A percentile compares a stretch with the other conserved stretches of the same genome.
Evolutionary conservation across 345 rosid species (phyloP).

Genomic region (Alliaria petiolata): DNA sequence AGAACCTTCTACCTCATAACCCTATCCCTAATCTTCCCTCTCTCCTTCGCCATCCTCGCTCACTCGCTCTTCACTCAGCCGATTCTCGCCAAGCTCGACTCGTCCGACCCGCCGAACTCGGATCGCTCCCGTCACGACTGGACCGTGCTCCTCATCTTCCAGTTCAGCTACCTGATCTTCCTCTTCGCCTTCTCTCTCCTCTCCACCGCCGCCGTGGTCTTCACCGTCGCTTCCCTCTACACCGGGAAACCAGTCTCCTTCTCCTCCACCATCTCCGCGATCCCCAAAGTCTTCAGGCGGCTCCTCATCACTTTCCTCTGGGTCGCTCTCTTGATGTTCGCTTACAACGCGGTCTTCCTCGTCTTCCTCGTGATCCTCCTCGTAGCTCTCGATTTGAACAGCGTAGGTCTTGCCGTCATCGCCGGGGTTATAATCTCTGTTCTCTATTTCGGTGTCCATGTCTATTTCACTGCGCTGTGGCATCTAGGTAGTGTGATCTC

Average conservation of each 20-base stretch:
- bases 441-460: slow-evolving; percentile 70
- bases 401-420: slow-evolving; percentile 40
- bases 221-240: slow-evolving; percentile 94
- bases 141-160: slow-evolving; percentile 65
- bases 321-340: slow-evolving; percentile 68
- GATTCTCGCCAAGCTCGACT: slow-evolving; percentile 39
- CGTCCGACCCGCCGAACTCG: slow-evolving; percentile 28
- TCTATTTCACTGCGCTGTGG: slow-evolving; percentile 94
- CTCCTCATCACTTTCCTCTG: slow-evolving; percentile 78
- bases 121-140: slow-evolving; percentile 66
- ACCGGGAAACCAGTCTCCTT: slow-evolving; percentile 83
- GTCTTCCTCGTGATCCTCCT: slow-evolving; percentile 48
- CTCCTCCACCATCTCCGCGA: slow-evolving; percentile 70
- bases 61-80: slow-evolving; percentile 90
- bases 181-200: slow-evolving; percentile 95
- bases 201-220: slow-evolving; percentile 95
- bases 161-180: slow-evolving; percentile 79
- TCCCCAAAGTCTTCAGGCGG: slow-evolving; percentile 81
- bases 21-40: slow-evolving; percentile 68
- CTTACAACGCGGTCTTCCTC: slow-evolving; percentile 58
- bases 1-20: slow-evolving; percentile 66
- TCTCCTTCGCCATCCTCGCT: slow-evolving; percentile 81
- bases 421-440: slow-evolving; percentile 43
- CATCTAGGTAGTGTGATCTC: slow-evolving; percentile 96
- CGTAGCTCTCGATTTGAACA: slow-evolving; percentile 52